phyloP scores from a whole-genome alignment of 2,329 filamentous ascomycete genomes.

The Trichoderma guizhouense region DNA sequence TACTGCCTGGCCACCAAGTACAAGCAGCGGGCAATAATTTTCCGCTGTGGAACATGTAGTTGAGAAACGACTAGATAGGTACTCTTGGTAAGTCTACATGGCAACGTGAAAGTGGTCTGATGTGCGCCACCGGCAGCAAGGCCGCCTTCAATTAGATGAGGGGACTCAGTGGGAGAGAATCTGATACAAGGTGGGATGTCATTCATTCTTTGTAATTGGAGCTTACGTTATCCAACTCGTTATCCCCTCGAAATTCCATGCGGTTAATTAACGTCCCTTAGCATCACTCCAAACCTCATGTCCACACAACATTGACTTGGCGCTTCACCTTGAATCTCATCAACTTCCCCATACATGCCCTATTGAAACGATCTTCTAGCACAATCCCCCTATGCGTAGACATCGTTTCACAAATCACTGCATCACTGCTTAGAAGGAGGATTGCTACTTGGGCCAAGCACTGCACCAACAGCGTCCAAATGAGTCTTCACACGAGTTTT shows the following conservation, averaged over 20 bases:
- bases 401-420: background rate
- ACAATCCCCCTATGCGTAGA: rapidly evolving
- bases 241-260: too few species aligned
- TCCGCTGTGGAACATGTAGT: background rate
- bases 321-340: background rate
- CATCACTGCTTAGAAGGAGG: background rate
- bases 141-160: too few species aligned
- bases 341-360: background rate
- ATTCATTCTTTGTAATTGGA: too few species aligned
- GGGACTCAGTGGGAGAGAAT: too few species aligned
- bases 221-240: too few species aligned
- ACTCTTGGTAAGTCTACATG: background rate
- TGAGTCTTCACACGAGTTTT: background rate
- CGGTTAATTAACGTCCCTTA: background rate
- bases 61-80: background rate
- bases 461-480: background rate
- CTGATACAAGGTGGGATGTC: too few species aligned
- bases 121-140: background rate
- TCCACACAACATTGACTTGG: background rate
- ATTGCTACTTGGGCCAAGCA: background rate
- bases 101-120: background rate
- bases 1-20: background rate
- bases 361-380: background rate
- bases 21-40: background rate
- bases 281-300: background rate